Evolutionary conservation across 2,329 filamentous ascomycete genomes (phyloP).

Genomic region (Aspergillus versicolor): DNA sequence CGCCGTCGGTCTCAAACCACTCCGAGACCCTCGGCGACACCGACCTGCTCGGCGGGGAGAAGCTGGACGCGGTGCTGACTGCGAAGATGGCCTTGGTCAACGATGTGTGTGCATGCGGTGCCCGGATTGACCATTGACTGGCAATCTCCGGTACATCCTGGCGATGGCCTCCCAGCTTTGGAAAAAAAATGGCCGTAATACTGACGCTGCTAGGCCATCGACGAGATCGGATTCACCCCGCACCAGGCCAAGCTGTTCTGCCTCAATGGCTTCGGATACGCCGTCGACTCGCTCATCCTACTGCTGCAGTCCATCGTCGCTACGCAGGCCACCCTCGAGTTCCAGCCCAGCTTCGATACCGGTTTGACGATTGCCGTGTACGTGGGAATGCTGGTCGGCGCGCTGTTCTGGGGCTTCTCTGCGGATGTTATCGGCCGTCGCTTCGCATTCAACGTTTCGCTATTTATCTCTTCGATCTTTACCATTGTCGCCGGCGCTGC

Average conservation of each 20-base stretch:
- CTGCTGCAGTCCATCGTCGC: slow-evolving; percentile 9
- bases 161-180: too few species aligned
- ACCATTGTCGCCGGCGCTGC: slow-evolving; percentile 68
- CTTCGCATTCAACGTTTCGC: slow-evolving; percentile 75
- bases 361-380: slow-evolving; percentile 66
- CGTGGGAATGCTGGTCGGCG: slow-evolving; percentile 71
- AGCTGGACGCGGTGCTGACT: slow-evolving; percentile 38
- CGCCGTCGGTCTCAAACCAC: neutral
- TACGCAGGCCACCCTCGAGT: slow-evolving; percentile 7
- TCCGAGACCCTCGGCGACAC: neutral
- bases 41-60: slow-evolving; percentile 5
- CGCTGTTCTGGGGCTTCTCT: slow-evolving; percentile 75
- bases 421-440: slow-evolving; percentile 75
- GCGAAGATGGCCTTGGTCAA: slow-evolving; percentile 43
- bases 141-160: neutral
- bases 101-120: slow-evolving; percentile 13
- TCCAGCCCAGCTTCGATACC: slow-evolving; percentile 43
- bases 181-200: neutral
- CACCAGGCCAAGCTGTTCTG: slow-evolving; percentile 63
- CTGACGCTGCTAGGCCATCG: slow-evolving; percentile 32
- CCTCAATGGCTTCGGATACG: slow-evolving; percentile 60
- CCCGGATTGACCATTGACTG: neutral
- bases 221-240: slow-evolving; percentile 61
- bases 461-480: slow-evolving; percentile 73
- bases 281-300: slow-evolving; percentile 32